These are phyloP conservation scores for Aureobasidium leucospermi DNA, from an alignment of 2,329 filamentous ascomycete species.

Conservation along the genomic window DNA sequence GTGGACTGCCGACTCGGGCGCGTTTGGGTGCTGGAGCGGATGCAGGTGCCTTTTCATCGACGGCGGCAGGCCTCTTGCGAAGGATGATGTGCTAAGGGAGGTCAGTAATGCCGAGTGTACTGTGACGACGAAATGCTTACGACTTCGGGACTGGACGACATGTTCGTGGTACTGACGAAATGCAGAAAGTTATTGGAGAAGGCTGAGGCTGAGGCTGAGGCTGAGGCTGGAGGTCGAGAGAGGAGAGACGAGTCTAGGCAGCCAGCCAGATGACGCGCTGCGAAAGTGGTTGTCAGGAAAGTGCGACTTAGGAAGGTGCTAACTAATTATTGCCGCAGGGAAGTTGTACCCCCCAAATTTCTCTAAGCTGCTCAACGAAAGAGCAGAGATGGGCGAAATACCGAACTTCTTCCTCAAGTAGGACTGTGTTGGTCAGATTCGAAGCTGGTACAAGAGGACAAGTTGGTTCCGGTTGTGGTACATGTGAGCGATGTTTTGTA, in stretches of 20 bases:
- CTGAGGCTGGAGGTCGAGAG: background rate
- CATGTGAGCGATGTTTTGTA: no score
- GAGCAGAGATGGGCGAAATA: no score
- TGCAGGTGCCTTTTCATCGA: background rate
- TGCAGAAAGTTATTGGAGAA: background rate
- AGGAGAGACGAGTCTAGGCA: background rate
- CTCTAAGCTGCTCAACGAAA: no score
- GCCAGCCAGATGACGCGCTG: background rate
- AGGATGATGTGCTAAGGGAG: background rate
- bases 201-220: background rate
- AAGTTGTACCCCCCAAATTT: no score
- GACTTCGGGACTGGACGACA: background rate
- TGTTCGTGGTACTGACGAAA: background rate
- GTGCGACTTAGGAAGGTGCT: background rate
- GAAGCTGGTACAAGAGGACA: no score
- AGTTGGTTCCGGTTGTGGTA: no score
- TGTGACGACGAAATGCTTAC: no score
- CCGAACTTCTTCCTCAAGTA: no score
- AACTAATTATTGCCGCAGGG: background rate
- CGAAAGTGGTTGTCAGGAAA: background rate
- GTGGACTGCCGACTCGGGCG: background rate
- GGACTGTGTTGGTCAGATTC: no score
- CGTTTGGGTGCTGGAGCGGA: background rate
- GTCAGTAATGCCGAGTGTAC: background rate
- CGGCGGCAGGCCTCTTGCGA: background rate